Evolutionary conservation across 768 basidiomycete genomes (phyloP), one percentile per base, ranked within the genome.

Genomic region (Fomitopsis serialis): DNA sequence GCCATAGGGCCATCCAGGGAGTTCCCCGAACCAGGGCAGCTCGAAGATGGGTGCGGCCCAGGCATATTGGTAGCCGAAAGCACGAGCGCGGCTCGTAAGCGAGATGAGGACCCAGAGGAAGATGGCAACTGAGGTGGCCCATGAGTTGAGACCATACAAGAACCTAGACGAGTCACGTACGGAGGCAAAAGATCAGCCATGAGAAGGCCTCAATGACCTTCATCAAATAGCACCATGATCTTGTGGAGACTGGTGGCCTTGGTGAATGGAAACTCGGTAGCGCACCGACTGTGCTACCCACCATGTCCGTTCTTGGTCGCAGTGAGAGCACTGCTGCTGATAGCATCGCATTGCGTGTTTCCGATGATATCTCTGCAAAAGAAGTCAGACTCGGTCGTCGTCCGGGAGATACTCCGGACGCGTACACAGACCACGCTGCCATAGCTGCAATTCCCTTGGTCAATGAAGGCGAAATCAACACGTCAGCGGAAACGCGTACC

Each of bases 121-220:
- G 54, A 77, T 60, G 1, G 64, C 51, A 52, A 78, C 78, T 79
- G 54, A 15, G 49, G 49, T 25, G 55, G 51, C 36, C 13, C 21
- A 32, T 25, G 48, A 21, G 37, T 46, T 32, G n/a, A n/a, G n/a
- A n/a, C n/a, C n/a, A n/a, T n/a, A n/a, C 15, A 19, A 47, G 24
- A 36, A 25, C 7, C 48, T 45, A 61, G 55, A 24, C 8, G 42
- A 50, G 47, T 9, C 42, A 66, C 77, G 29, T 40, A 79, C 78
- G 74, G 45, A 77, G 59, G 53, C 74, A 73, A 62, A 90, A 91
- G 48, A 80, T 68, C 63, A 79, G 74, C 89, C 89, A 91, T 0
- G 89, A 89, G 64, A 91, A 80, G 2, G 85, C 87, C 58, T 89
- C 79, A 32, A 89, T 75, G 44, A 83, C 82, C 67, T 86, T 88